phyloP scores from a whole-genome alignment of 371 early-diverging fungal species.

The Mucor irregularis region DNA sequence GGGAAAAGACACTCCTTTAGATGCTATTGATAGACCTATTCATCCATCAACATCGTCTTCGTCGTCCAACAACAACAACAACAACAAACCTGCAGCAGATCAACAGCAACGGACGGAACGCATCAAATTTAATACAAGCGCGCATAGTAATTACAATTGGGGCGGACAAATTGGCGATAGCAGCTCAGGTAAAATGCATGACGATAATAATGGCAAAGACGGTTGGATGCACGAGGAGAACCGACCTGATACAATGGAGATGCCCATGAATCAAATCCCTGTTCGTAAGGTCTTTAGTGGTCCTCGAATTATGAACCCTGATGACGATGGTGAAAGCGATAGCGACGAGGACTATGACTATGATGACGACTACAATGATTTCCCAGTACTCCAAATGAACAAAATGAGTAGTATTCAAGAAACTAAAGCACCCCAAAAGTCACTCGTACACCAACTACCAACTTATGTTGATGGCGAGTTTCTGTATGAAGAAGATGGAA shows the following conservation, averaged over 20 bases:
- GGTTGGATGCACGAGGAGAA: conserved; percentile 27
- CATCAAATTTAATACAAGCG: conserved; percentile 2
- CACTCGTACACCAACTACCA: neutral
- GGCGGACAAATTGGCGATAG: neutral
- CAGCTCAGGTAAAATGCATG: neutral
- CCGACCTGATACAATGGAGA: conserved; percentile 32
- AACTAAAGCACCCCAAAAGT: too few species aligned
- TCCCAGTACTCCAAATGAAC: neutral
- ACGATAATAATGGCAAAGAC: neutral
- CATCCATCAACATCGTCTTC: neutral
- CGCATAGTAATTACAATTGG: neutral
- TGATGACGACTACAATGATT: neutral
- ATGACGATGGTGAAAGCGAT: too few species aligned
- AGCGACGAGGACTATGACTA: neutral
- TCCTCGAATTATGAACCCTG: conserved; percentile 22
- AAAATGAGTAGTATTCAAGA: too few species aligned
- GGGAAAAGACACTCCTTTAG: conserved; percentile 19
- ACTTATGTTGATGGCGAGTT: conserved; percentile 5
- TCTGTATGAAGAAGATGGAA: neutral
- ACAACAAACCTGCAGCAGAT: neutral
- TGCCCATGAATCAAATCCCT: conserved; percentile 30
- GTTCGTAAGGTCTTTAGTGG: conserved; percentile 21
- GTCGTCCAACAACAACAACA: too few species aligned
- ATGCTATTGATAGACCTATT: neutral
- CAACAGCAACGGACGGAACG: neutral